A percentile compares a stretch with the other conserved stretches of the same genome.
phyloP scores from a whole-genome alignment of 345 rosid species.

The Sisymbrium altissimum region DNA sequence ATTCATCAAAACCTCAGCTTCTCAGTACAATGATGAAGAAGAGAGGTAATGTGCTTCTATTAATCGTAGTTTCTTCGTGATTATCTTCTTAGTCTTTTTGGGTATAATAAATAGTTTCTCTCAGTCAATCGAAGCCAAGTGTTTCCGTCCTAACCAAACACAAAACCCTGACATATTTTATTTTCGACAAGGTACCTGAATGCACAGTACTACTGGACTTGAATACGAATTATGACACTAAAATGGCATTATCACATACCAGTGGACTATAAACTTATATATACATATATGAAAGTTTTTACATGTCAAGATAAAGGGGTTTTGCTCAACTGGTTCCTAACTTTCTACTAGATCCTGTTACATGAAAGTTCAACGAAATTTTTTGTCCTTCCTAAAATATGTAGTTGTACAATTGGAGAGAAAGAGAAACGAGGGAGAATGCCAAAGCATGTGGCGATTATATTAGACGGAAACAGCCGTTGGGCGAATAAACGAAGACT shows the following conservation, averaged over 20 bases:
- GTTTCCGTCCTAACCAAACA: background rate
- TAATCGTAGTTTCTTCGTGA: background rate
- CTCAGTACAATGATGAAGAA: background rate
- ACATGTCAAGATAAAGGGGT: background rate
- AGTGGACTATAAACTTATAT: background rate
- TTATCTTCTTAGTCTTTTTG: background rate
- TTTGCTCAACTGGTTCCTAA: background rate
- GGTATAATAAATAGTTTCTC: background rate
- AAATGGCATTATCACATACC: background rate
- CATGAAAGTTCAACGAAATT: background rate
- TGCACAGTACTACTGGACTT: background rate
- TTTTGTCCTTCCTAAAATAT: background rate
- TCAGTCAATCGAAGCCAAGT: background rate
- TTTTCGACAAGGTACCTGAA: background rate
- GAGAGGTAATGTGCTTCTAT: background rate
- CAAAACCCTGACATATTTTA: background rate
- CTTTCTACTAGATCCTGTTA: background rate
- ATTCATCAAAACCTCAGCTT: background rate
- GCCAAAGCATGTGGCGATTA: conserved; percentile 69
- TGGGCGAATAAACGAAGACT: conserved; percentile 56
- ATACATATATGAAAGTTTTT: background rate
- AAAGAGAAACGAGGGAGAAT: conserved; percentile 33
- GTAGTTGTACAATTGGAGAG: background rate
- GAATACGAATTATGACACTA: background rate
- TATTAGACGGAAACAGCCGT: conserved; percentile 67